These are phyloP conservation scores for Nelumbo lutea DNA, from an alignment of 164 flowering plant genomes.

Conservation along the genomic window DNA sequence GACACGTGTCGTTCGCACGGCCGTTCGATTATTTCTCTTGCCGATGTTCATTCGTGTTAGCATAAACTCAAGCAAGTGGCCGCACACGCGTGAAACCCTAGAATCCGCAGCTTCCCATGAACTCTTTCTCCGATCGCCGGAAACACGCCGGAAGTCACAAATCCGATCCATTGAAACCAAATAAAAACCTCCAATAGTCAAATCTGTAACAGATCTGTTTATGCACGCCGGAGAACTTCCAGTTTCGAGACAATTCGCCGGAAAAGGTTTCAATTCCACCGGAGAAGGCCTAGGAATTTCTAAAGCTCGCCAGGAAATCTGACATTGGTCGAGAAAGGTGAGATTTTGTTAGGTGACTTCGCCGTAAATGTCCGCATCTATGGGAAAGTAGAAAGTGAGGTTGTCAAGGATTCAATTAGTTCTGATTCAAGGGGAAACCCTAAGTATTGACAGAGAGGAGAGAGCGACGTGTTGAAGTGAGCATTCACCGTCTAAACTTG, in stretches of 20 bases:
- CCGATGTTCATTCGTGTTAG: slow-evolving; percentile 24
- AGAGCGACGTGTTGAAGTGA: background rate
- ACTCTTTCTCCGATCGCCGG: slow-evolving; percentile 14
- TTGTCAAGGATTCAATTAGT: background rate
- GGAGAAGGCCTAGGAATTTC: background rate
- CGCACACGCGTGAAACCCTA: slow-evolving; percentile 38
- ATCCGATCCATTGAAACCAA: background rate
- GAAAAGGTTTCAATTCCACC: background rate
- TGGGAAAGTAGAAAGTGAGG: background rate
- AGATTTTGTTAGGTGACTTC: background rate
- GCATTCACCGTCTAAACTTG: too few relatives aligned
- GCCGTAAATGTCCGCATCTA: background rate
- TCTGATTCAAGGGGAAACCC: background rate
- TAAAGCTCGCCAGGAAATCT: background rate
- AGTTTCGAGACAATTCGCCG: background rate
- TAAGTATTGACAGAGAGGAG: background rate
- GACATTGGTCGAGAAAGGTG: background rate
- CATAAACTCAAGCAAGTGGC: slow-evolving; percentile 25
- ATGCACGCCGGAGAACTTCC: background rate
- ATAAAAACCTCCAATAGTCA: too few relatives aligned
- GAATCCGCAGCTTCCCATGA: slow-evolving; percentile 6
- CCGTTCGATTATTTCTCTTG: slow-evolving; percentile 14
- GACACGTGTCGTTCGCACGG: slow-evolving; percentile 23
- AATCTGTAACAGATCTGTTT: background rate
- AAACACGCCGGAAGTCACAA: slow-evolving; percentile 6